These are phyloP conservation scores for Boletellus sp. DNA, from an alignment of 768 basidiomycete species.

Conservation along the genomic window DNA sequence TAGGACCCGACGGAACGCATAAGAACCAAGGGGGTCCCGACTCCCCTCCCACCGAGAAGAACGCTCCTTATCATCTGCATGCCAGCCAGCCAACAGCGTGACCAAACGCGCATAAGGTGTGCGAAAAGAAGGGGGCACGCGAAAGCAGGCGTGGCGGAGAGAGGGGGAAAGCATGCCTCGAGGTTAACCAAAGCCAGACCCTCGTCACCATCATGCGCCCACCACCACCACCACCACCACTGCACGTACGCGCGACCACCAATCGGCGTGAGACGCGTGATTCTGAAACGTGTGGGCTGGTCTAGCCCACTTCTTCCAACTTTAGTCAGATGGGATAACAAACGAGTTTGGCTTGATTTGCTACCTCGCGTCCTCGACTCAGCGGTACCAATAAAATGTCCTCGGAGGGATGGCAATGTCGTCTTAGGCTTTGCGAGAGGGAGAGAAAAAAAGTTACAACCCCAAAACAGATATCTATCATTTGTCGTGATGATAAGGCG, in stretches of 20 bases:
- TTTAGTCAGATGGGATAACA: slow-evolving; percentile 7
- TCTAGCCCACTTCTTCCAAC: not conserved
- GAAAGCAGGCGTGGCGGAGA: not conserved
- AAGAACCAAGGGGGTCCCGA: no score
- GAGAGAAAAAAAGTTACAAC: not conserved
- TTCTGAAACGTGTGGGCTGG: slow-evolving; percentile 12
- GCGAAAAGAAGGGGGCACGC: not conserved
- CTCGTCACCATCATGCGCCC: slow-evolving; percentile 14
- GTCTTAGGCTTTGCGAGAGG: not conserved
- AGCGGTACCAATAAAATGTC: slow-evolving; percentile 6
- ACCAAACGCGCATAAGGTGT: not conserved
- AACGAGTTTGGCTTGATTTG: slow-evolving; percentile 1
- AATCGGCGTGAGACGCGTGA: slow-evolving; percentile 12
- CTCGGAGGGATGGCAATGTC: slow-evolving; percentile 15
- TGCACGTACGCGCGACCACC: not conserved
- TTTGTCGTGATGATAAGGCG: slow-evolving; percentile 18
- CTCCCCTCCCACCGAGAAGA: not conserved
- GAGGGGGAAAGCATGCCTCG: not conserved
- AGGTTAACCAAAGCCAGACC: slow-evolving; percentile 5
- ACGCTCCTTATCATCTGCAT: not conserved
- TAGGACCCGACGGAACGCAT: not conserved
- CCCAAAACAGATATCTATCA: slow-evolving; percentile 9
- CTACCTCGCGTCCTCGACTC: not conserved
- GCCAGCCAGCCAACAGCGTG: not conserved
- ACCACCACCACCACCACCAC: not conserved